These are phyloP conservation scores for Falciphora oryzae DNA, from an alignment of 2,329 filamentous ascomycete genomes.

Conservation along the genomic window DNA sequence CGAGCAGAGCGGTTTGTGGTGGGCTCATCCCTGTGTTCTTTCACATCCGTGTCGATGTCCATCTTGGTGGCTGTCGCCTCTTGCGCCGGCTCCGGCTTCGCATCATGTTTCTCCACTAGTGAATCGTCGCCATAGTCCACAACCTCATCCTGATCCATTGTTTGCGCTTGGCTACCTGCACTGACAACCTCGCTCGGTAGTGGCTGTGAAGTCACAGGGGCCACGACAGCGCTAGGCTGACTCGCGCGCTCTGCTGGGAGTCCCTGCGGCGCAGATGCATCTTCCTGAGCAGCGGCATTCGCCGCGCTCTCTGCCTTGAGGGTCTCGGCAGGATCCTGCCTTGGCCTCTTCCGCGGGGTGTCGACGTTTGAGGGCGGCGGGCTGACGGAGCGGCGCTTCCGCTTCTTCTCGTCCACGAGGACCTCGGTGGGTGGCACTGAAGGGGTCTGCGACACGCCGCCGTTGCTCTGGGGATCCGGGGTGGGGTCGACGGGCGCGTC, in stretches of 20 bases:
- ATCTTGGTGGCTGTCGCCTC: not conserved
- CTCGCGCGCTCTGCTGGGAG: not conserved
- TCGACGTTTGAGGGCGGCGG: constrained; percentile 40
- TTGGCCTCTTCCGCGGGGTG: constrained; percentile 37
- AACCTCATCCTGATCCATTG: constrained; percentile 18
- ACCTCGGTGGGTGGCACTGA: constrained; percentile 12
- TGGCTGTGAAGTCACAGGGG: not conserved
- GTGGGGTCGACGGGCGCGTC: not conserved
- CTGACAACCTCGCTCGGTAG: not conserved
- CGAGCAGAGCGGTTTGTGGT: not conserved
- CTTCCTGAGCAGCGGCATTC: not conserved
- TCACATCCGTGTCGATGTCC: constrained; percentile 6
- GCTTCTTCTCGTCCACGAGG: constrained; percentile 41
- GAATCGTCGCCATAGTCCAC: constrained; percentile 24
- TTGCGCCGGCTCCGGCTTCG: not conserved
- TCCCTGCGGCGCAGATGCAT: not conserved
- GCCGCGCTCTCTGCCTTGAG: not conserved
- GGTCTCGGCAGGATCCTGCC: not conserved
- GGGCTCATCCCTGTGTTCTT: not conserved
- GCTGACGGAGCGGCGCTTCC: constrained; percentile 61
- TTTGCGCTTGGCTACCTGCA: constrained; percentile 10
- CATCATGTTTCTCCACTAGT: constrained; percentile 7
- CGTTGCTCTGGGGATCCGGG: constrained; percentile 1
- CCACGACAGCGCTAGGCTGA: not conserved
- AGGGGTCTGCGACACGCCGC: not conserved